Evolutionary conservation across 148 eudicot genomes (phyloP).

Genomic region (Persicaria maculosa): DNA sequence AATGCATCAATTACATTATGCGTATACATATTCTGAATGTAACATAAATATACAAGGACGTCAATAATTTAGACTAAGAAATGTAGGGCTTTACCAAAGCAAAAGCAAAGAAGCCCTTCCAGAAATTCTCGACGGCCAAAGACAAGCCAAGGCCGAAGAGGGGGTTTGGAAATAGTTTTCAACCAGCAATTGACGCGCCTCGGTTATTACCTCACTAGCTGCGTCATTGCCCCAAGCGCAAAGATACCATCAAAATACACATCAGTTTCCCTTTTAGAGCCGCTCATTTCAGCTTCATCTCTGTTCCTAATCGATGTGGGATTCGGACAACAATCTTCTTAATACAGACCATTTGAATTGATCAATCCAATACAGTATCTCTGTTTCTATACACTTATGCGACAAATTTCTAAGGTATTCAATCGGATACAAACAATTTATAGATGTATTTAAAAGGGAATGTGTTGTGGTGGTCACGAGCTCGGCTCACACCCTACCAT

Average conservation of each 20-base stretch:
- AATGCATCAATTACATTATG: too few relatives aligned
- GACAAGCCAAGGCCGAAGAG: conserved; percentile 38
- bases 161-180: conserved; percentile 57
- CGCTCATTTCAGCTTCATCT: background rate
- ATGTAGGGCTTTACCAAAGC: conserved; percentile 32
- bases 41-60: too few relatives aligned
- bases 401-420: background rate
- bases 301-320: background rate
- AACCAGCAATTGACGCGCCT: conserved; percentile 59
- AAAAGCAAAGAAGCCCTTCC: conserved; percentile 31
- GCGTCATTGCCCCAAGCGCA: conserved; percentile 56
- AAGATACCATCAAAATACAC: background rate
- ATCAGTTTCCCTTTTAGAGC: background rate
- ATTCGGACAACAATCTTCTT: background rate
- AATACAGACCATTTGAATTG: background rate
- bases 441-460: background rate
- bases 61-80: background rate
- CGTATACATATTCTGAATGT: too few relatives aligned
- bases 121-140: conserved; percentile 40
- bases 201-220: conserved; percentile 47
- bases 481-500: conserved; percentile 34
- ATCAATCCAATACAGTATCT: background rate
- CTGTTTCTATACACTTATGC: background rate
- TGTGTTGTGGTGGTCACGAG: conserved; percentile 3
- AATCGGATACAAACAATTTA: background rate